Evolutionary conservation across 2,329 filamentous ascomycete genomes (phyloP).

Genomic region (Monosporascus sp.): DNA sequence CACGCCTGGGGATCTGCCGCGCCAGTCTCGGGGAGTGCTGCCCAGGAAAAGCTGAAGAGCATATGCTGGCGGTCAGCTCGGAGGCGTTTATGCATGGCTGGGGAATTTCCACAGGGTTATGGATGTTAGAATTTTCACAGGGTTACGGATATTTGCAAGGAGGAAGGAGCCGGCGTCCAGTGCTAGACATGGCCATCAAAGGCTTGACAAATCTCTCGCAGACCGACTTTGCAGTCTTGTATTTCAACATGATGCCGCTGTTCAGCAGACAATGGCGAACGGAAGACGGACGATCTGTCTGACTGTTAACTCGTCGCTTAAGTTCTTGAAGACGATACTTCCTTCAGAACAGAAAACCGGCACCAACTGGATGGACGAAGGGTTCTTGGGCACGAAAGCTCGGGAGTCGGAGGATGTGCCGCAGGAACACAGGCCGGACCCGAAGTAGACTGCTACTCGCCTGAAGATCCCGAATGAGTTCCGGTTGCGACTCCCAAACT

Average conservation of each 20-base stretch:
- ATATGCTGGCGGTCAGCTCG: conserved; percentile 58
- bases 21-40: conserved; percentile 37
- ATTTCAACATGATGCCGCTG: conserved; percentile 51
- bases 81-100: conserved; percentile 67
- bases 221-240: conserved; percentile 61
- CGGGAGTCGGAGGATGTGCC: conserved; percentile 39
- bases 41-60: conserved; percentile 41
- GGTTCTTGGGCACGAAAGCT: conserved; percentile 39
- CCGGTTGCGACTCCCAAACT: conserved; percentile 40
- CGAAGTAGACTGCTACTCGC: conserved; percentile 53
- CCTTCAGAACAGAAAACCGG: conserved; percentile 42
- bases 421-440: conserved; percentile 47
- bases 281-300: conserved; percentile 57
- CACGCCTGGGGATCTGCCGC: conserved; percentile 57
- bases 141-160: conserved; percentile 50
- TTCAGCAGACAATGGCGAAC: conserved; percentile 60
- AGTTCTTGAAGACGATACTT: conserved; percentile 55
- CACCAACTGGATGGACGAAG: conserved; percentile 49
- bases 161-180: conserved; percentile 41
- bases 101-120: conserved; percentile 56
- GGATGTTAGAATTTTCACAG: conserved; percentile 54
- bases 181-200: conserved; percentile 47
- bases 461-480: conserved; percentile 56
- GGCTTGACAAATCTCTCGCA: conserved; percentile 63
- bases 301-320: conserved; percentile 57